Evolutionary conservation across 2,329 filamentous ascomycete species (phyloP).

Genomic region (Samsoniella hepiali): DNA sequence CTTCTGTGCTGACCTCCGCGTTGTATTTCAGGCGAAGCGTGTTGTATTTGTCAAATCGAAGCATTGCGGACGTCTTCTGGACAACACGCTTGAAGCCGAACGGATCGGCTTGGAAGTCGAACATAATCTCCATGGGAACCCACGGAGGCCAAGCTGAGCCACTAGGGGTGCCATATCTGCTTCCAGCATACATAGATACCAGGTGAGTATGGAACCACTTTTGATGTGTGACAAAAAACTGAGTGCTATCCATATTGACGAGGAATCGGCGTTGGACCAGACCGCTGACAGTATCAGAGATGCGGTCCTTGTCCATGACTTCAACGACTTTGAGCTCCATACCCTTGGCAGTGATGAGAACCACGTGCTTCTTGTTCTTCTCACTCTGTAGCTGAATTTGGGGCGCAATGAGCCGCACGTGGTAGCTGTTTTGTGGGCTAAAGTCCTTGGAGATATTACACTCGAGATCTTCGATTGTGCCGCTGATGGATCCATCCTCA

Average conservation of each 20-base stretch:
- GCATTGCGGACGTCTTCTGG: conserved; percentile 89
- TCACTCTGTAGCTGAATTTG: conserved; percentile 98
- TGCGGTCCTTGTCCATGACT: conserved; percentile 93
- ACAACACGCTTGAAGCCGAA: conserved; percentile 98
- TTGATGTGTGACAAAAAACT: conserved; percentile 95
- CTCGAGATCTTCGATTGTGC: conserved; percentile 59
- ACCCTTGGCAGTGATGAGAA: conserved; percentile 91
- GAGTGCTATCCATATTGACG: conserved; percentile 93
- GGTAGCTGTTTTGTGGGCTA: conserved; percentile 86
- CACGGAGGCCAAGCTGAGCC: conserved; percentile 95
- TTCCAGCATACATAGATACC: conserved; percentile 90
- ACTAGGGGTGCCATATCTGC: conserved; percentile 80
- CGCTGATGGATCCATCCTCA: conserved; percentile 33
- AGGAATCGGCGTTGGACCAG: conserved; percentile 92
- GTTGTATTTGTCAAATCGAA: conserved; percentile 98
- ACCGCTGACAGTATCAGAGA: conserved; percentile 90
- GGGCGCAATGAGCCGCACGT: conserved; percentile 89
- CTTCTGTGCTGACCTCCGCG: conserved; percentile 75
- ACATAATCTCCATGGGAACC: conserved; percentile 98
- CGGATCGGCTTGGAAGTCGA: conserved; percentile 88
- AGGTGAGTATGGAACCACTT: conserved; percentile 83
- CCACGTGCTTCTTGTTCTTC: conserved; percentile 95
- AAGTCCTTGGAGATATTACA: conserved; percentile 85
- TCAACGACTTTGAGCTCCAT: conserved; percentile 98
- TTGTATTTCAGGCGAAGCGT: conserved; percentile 95